Percentiles rank a stretch among this genome's conserved stretches.
Evolutionary conservation across 805 yeast species (phyloP).

Genomic region (Suhomyces sp.): DNA sequence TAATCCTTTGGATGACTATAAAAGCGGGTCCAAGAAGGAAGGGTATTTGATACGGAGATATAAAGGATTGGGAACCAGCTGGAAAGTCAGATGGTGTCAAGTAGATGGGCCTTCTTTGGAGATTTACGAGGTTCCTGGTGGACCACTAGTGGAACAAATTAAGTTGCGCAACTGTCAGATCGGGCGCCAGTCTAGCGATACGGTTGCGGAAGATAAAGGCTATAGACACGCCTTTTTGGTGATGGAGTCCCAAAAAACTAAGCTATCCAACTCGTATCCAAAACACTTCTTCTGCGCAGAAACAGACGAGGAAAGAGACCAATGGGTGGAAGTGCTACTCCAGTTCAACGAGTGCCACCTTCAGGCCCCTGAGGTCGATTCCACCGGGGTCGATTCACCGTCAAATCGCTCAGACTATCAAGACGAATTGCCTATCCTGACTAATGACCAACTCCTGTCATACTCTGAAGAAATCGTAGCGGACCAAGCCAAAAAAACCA

Average conservation of each 20-base stretch:
- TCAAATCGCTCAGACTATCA: constrained; percentile 10
- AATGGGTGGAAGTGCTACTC: constrained; percentile 55
- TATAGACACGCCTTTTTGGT: constrained; percentile 61
- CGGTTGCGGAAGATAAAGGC: constrained; percentile 45
- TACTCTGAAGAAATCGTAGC: background rate
- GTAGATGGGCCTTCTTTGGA: constrained; percentile 58
- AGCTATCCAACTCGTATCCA: constrained; percentile 33
- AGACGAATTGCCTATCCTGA: constrained; percentile 9
- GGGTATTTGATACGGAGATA: constrained; percentile 64
- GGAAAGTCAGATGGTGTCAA: constrained; percentile 71
- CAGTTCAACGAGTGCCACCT: constrained; percentile 24
- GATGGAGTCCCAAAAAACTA: constrained; percentile 42
- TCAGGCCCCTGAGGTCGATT: background rate
- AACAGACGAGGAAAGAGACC: constrained; percentile 69
- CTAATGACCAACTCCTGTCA: constrained; percentile 7
- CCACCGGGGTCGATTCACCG: constrained; percentile 4
- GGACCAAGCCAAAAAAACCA: constrained; percentile 43
- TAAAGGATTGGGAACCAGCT: constrained; percentile 58
- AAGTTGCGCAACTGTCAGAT: constrained; percentile 50
- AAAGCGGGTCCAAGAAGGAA: constrained; percentile 55
- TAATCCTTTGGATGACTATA: constrained; percentile 52
- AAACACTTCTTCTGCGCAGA: constrained; percentile 77
- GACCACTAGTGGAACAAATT: constrained; percentile 51
- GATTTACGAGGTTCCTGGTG: constrained; percentile 56
- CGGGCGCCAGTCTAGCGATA: constrained; percentile 47